A percentile compares a stretch with the other conserved stretches of the same genome.
phyloP scores from a whole-genome alignment of 208 protist genomes.

The Porcisia deanei region DNA sequence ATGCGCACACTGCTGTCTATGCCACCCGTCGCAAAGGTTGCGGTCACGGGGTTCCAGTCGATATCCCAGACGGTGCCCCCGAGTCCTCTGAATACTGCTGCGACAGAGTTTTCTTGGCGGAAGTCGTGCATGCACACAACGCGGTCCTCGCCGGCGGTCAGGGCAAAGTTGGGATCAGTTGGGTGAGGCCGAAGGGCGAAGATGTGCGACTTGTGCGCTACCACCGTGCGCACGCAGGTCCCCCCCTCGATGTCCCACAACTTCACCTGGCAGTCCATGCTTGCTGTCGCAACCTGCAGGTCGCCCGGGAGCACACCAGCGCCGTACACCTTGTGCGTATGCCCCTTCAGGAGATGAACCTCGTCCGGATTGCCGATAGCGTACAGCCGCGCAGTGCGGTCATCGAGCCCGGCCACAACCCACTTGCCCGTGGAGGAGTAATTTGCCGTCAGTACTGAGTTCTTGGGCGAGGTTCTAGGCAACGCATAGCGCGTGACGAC shows the following conservation, averaged over 20 bases:
- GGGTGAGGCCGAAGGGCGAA: constrained; percentile 57
- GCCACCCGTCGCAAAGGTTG: constrained; percentile 51
- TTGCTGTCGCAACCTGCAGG: constrained; percentile 36
- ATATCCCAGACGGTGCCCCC: constrained; percentile 64
- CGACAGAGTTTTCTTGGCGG: constrained; percentile 40
- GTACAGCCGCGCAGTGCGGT: constrained; percentile 33
- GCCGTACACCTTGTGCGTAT: constrained; percentile 66
- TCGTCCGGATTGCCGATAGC: constrained; percentile 26
- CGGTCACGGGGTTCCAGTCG: constrained; percentile 35
- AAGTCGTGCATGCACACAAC: constrained; percentile 70
- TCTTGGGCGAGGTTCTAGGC: constrained; percentile 13
- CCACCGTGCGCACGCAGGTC: constrained; percentile 20
- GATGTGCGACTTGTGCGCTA: constrained; percentile 50
- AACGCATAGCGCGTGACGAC: constrained; percentile 31
- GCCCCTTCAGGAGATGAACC: constrained; percentile 36
- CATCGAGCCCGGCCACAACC: constrained; percentile 38
- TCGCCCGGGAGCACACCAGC: constrained; percentile 41
- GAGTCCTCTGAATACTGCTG: constrained; percentile 49
- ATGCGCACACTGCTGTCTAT: constrained; percentile 66
- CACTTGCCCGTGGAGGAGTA: constrained; percentile 28
- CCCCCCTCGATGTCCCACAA: constrained; percentile 59
- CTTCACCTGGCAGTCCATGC: constrained; percentile 62
- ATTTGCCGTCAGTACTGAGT: constrained; percentile 25
- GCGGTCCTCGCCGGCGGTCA: constrained; percentile 59
- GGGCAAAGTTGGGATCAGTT: constrained; percentile 34